These are phyloP conservation scores for Halophytophthora batemanensis DNA, from an alignment of 352 stramenopile species.

Conservation along the genomic window DNA sequence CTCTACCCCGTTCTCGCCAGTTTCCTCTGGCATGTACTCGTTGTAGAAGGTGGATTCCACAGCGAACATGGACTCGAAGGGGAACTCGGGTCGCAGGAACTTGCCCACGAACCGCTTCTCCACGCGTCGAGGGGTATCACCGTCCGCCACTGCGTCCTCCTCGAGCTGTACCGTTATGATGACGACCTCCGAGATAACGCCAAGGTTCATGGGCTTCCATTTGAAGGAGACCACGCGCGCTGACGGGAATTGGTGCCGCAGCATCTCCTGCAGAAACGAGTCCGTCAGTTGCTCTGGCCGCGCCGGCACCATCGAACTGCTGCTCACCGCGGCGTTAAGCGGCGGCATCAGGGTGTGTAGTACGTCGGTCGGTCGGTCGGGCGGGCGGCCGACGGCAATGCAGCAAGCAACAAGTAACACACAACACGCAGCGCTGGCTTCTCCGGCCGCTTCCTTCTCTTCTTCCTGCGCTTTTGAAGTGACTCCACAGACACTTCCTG, in stretches of 20 bases:
- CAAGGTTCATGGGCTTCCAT: conserved; percentile 66
- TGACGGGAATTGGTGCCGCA: conserved; percentile 15
- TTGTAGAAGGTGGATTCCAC: conserved; percentile 80
- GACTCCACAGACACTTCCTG: conserved; percentile 6
- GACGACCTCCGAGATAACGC: conserved; percentile 79
- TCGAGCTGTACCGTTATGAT: conserved; percentile 37
- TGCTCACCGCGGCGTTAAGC: conserved; percentile 2
- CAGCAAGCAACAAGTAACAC: too few species aligned
- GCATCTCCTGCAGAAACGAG: conserved; percentile 47
- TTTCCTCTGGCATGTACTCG: conserved; percentile 26
- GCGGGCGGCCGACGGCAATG: too few species aligned
- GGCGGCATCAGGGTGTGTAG: too few species aligned
- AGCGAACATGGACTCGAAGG: conserved; percentile 77
- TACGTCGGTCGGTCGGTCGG: too few species aligned
- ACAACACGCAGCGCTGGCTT: too few species aligned
- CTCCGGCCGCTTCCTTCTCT: too few species aligned
- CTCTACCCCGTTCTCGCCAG: conserved; percentile 19
- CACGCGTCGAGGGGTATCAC: neutral
- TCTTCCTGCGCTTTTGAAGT: too few species aligned
- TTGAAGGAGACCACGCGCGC: conserved; percentile 43
- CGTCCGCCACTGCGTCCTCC: neutral
- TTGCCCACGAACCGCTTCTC: conserved; percentile 59
- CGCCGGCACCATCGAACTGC: conserved; percentile 18
- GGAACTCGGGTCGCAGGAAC: conserved; percentile 74
- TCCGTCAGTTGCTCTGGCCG: conserved; percentile 45